A percentile compares a stretch with the other conserved stretches of the same genome.
These are phyloP conservation scores for Arctostaphylos glauca DNA, from an alignment of 148 eudicot species.

Conservation along the genomic window DNA sequence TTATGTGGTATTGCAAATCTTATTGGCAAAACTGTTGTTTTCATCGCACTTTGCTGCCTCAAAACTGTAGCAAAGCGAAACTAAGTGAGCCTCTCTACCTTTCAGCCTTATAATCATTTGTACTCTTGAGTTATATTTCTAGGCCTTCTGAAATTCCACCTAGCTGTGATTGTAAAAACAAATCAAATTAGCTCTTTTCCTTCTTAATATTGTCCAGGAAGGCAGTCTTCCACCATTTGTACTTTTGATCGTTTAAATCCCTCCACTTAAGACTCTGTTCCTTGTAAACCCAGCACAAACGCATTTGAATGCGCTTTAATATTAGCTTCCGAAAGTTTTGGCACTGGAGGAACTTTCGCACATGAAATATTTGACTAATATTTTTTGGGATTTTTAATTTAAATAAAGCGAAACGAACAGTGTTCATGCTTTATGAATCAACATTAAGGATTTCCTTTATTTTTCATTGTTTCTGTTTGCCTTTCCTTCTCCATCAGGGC, in stretches of 20 bases:
- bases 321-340: neutral
- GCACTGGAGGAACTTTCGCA: neutral
- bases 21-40: neutral
- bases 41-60: neutral
- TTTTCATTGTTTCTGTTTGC: neutral
- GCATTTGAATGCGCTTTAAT: neutral
- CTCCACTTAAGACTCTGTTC: neutral
- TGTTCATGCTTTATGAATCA: neutral
- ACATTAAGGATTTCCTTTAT: neutral
- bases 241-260: neutral
- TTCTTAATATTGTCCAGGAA: neutral
- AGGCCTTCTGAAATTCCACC: neutral
- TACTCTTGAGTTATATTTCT: neutral
- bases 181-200: neutral
- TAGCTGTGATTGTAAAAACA: neutral
- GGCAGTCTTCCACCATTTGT: neutral
- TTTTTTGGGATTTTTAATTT: neutral
- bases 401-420: neutral
- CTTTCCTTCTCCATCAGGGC: constrained; percentile 17
- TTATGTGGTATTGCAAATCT: neutral
- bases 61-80: neutral
- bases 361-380: neutral
- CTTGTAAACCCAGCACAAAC: neutral
- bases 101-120: neutral
- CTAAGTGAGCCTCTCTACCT: neutral